These are phyloP conservation scores for Schoenoplectus tabernaemontani DNA, from an alignment of 202 grass and related monocot species.

Conservation along the genomic window DNA sequence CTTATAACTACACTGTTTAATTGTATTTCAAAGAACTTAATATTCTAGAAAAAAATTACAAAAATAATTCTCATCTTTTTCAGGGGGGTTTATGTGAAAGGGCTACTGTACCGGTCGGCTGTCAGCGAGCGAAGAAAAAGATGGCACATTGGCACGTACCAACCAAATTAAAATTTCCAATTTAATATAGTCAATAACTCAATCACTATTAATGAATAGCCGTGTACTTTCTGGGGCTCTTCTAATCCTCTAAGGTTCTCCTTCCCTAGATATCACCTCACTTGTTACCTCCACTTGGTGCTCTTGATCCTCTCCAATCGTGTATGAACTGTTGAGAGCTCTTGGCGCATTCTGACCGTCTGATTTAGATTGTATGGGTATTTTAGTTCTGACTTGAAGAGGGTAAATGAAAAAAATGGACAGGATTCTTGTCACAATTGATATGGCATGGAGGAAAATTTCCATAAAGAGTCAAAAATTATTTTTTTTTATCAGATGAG, in stretches of 20 bases:
- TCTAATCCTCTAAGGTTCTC: no score
- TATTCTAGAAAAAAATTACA: neutral
- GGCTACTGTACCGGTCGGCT: neutral
- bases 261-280: constrained; percentile 14
- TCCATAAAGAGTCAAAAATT: no score
- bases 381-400: neutral
- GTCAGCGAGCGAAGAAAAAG: neutral
- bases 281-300: neutral
- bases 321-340: neutral
- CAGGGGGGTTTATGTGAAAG: neutral
- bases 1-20: no score
- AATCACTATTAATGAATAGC: neutral
- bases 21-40: neutral
- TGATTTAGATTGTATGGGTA: neutral
- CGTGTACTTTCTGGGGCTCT: neutral
- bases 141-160: neutral
- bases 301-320: neutral
- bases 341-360: neutral
- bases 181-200: neutral
- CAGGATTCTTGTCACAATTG: neutral
- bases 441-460: neutral
- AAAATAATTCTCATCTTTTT: neutral
- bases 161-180: neutral
- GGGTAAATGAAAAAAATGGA: neutral
- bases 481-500: no score